phyloP scores from a whole-genome alignment of 768 basidiomycete species.

The Paxillus ammoniavirescens region DNA sequence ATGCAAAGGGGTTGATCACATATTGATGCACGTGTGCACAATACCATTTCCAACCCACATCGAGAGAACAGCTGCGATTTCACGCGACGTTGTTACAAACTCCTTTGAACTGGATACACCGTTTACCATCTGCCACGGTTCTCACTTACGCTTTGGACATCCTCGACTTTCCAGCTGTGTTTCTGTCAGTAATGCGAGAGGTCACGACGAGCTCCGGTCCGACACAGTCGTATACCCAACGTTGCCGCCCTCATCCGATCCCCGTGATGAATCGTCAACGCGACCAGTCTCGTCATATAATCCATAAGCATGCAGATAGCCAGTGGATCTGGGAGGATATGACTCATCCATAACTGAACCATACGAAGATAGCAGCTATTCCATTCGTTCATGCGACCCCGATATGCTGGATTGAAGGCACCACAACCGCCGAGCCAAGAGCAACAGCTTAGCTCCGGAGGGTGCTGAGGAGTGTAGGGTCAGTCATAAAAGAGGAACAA shows the following conservation, averaged over 20 bases:
- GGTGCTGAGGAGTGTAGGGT: constrained; percentile 33
- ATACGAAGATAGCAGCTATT: constrained; percentile 41
- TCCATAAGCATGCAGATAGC: too few relatives aligned
- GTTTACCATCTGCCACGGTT: too few relatives aligned
- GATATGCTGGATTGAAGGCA: constrained; percentile 49
- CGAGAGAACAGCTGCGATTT: too few relatives aligned
- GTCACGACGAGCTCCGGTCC: neutral
- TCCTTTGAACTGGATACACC: too few relatives aligned
- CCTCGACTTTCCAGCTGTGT: too few relatives aligned
- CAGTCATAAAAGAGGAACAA: neutral
- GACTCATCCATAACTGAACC: constrained; percentile 50
- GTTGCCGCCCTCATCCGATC: constrained; percentile 49
- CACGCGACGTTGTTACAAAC: too few relatives aligned
- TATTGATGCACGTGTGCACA: too few relatives aligned
- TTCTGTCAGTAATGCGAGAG: too few relatives aligned
- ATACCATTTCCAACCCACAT: too few relatives aligned
- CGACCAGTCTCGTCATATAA: constrained; percentile 38
- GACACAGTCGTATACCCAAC: constrained; percentile 37
- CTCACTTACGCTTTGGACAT: too few relatives aligned
- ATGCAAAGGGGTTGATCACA: too few relatives aligned
- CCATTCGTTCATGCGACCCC: constrained; percentile 48
- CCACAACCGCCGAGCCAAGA: constrained; percentile 40
- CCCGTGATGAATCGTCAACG: constrained; percentile 48
- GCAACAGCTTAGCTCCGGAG: constrained; percentile 46
- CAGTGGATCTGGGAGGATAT: too few relatives aligned